Evolutionary conservation across 1,284 basidiomycete genomes (phyloP).

Genomic region (Leccinum griseonigrum): DNA sequence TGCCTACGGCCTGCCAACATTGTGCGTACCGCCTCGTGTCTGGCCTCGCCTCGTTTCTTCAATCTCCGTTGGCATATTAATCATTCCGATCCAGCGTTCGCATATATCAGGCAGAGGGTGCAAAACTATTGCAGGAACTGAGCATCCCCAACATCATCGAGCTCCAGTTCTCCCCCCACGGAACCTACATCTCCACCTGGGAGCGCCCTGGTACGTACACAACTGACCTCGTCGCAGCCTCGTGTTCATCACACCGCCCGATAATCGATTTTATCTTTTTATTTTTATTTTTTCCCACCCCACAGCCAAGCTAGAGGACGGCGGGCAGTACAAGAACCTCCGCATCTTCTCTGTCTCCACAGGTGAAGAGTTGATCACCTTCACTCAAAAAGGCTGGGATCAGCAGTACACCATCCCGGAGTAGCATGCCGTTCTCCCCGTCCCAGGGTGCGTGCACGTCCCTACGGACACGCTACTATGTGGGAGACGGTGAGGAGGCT

Average conservation of each 20-base stretch:
- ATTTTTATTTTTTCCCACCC: neutral
- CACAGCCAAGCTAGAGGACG: slow-evolving; percentile 76
- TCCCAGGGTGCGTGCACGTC: slow-evolving; percentile 36
- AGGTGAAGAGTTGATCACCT: slow-evolving; percentile 77
- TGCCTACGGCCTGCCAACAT: slow-evolving; percentile 77
- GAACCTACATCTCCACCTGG: slow-evolving; percentile 92
- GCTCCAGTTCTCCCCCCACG: slow-evolving; percentile 88
- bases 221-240: slow-evolving; percentile 12
- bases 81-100: slow-evolving; percentile 52
- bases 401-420: slow-evolving; percentile 93
- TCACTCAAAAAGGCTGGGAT: slow-evolving; percentile 87
- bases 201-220: slow-evolving; percentile 69
- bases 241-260: slow-evolving; percentile 14
- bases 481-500: too few relatives aligned
- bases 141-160: slow-evolving; percentile 75
- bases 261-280: slow-evolving; percentile 8
- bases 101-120: slow-evolving; percentile 76
- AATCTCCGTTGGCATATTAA: neutral
- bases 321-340: slow-evolving; percentile 83
- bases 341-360: slow-evolving; percentile 81
- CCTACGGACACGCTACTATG: too few relatives aligned
- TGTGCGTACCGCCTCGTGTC: slow-evolving; percentile 46
- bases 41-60: neutral
- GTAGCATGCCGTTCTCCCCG: slow-evolving; percentile 82
- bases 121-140: slow-evolving; percentile 69